Conservation (phyloP, 2,329 filamentous ascomycete genomes). For the Cytospora mali region DNA sequence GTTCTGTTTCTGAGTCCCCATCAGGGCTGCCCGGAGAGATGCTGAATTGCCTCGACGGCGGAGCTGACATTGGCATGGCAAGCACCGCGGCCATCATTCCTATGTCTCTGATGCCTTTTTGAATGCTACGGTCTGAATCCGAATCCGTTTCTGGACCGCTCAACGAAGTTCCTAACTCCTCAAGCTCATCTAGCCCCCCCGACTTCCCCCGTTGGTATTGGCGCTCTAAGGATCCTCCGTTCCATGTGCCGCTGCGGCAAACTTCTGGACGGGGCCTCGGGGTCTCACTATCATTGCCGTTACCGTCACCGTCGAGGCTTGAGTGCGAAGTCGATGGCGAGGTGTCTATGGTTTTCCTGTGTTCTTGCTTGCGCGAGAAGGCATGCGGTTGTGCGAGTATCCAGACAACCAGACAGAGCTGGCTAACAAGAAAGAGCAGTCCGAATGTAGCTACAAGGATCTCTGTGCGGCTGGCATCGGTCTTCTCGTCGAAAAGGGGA, state of each 20-base stretch:
- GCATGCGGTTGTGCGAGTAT: conserved; percentile 33
- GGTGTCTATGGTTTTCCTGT: not conserved
- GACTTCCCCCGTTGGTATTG: not conserved
- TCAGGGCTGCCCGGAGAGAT: not conserved
- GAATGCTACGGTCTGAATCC: not conserved
- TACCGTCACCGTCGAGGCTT: not conserved
- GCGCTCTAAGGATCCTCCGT: not conserved
- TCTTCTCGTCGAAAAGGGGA: conserved; percentile 9
- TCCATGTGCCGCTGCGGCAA: conserved; percentile 18
- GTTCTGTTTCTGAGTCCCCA: not conserved
- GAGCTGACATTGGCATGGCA: not conserved
- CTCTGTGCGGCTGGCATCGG: conserved; percentile 38
- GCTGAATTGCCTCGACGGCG: not conserved
- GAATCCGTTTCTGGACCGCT: not conserved
- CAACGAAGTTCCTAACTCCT: not conserved
- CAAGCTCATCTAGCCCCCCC: not conserved
- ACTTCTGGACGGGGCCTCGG: not conserved
- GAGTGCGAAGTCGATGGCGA: not conserved
- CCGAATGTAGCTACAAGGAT: conserved; percentile 40
- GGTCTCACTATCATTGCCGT: not conserved
- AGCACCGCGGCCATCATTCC: not conserved
- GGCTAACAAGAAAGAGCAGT: conserved; percentile 38
- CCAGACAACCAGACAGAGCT: conserved; percentile 39
- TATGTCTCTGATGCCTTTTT: not conserved
- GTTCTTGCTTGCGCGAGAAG: conserved; percentile 1